Percentiles rank a stretch among this genome's conserved stretches.
Evolutionary conservation across 768 basidiomycete genomes (phyloP).

Genomic region (Leccinum disarticulatum): DNA sequence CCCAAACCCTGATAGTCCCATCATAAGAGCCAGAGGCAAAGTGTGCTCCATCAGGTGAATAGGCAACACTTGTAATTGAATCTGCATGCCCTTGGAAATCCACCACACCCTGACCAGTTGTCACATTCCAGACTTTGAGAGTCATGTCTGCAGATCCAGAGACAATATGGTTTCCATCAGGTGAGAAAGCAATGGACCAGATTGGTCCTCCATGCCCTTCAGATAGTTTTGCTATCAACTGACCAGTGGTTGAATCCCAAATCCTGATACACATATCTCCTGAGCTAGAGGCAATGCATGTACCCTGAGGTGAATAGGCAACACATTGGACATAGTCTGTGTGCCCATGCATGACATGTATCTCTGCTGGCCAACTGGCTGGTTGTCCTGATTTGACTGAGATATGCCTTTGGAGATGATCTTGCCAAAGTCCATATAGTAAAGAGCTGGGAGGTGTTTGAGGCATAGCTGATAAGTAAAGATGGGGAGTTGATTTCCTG

Average conservation of each 20-base stretch:
- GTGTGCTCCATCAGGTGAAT: not conserved
- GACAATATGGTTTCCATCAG: not conserved
- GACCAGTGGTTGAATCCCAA: not conserved
- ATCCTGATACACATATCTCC: not conserved
- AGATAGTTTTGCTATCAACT: not conserved
- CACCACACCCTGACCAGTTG: not conserved
- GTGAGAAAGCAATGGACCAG: not conserved
- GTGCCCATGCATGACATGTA: not conserved
- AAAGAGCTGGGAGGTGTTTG: conserved; percentile 1
- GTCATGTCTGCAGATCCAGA: not conserved
- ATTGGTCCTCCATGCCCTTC: not conserved
- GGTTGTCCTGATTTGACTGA: not conserved
- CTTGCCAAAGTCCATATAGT: not conserved
- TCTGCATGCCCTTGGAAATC: conserved; percentile 1
- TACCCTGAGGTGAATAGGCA: not conserved
- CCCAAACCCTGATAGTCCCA: not conserved
- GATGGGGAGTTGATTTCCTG: not conserved
- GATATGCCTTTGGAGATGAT: conserved; percentile 1
- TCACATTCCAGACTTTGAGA: not conserved
- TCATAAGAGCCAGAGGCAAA: not conserved
- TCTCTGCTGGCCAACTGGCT: conserved; percentile 1
- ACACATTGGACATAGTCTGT: not conserved
- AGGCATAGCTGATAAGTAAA: not conserved
- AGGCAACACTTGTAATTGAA: not conserved
- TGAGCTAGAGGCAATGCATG: not conserved